Evolutionary conservation across 345 rosid species (phyloP).

Genomic region (Camelina neglecta): DNA sequence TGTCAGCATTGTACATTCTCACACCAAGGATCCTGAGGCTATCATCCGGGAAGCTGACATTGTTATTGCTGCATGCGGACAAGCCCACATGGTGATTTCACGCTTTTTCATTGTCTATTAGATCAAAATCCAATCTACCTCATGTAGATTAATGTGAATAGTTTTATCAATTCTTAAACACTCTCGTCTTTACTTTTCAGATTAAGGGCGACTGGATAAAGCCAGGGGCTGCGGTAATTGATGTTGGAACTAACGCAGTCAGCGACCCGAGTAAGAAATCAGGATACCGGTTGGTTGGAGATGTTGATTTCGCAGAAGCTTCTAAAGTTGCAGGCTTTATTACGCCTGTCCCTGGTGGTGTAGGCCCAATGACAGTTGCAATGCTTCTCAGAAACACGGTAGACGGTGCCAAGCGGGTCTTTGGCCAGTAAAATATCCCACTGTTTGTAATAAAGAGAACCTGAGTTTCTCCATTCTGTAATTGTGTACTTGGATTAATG

Average conservation of each 20-base stretch:
- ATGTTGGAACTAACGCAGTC: conserved; percentile 87
- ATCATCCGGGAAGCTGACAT: conserved; percentile 87
- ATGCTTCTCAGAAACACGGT: conserved; percentile 88
- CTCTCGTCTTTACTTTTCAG: conserved; percentile 47
- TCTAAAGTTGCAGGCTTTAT: conserved; percentile 79
- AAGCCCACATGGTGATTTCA: conserved; percentile 72
- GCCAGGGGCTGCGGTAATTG: conserved; percentile 94
- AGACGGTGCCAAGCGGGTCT: conserved; percentile 77
- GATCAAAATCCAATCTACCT: not conserved
- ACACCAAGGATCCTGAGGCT: conserved; percentile 64
- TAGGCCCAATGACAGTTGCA: conserved; percentile 96
- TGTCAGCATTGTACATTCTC: conserved; percentile 78
- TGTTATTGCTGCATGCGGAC: conserved; percentile 92
- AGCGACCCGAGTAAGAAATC: conserved; percentile 74
- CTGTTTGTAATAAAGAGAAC: conserved; percentile 10
- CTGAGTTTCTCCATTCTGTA: conserved; percentile 12
- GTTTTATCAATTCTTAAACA: not conserved
- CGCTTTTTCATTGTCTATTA: not conserved
- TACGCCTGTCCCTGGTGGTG: conserved; percentile 97
- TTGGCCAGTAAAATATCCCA: conserved; percentile 46
- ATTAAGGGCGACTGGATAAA: conserved; percentile 93
- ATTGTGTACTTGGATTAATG: conserved; percentile 20
- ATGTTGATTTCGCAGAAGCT: conserved; percentile 81
- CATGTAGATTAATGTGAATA: not conserved
- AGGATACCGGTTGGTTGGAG: conserved; percentile 95